Evolutionary conservation across 148 eudicot species (phyloP), one percentile per base, ranked within the genome.

Genomic region (Rhododendron mucronatum): DNA sequence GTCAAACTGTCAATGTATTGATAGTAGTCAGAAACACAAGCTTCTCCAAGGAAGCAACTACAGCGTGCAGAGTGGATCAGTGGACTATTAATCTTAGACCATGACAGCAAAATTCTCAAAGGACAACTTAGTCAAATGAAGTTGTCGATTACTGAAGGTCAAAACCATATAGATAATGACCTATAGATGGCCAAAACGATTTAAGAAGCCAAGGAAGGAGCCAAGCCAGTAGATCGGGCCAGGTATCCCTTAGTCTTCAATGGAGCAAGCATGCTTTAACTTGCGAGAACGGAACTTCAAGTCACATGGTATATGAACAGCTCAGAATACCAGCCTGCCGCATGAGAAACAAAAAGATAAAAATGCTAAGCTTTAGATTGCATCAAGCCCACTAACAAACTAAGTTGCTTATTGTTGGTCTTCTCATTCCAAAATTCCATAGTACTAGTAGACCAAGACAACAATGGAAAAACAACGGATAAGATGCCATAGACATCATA

Each of bases 11-110:
- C 81, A 23, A 78, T 78, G 30, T 45, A 23, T 78, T 41, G 51
- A 78, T 21, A 0, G n/a, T 76, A 20, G 2, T 76, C 28, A 76
- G 73, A 65, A 26, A 10, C 14, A 9, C 23, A 77, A 1, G 18
- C 48, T 11, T 78, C 51, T 45, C 81, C 55, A 45, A 78, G 81
- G 81, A 77, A 77, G 79, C 79, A 75, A 75, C 78, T 39, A 39
- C 47, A 37, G 35, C 21, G 13, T n/a, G 53, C 18, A 78, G 57
- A 78, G 35, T 47, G 35, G 35, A 11, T 48, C n/a, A 78, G 35
- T n/a, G 35, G 35, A 44, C 81, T 44, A 76, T 44, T 21, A 78
- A 47, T n/a, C 51, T 15, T 3, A 47, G 81, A 78, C 33, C 7
- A n/a, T 47, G 2, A 78, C 81, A 45, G 33, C 10, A 26, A 47